Evolutionary conservation across 129 eudicot genomes (phyloP), one percentile per base, ranked within the genome.

Genomic region (Chrysanthemum makinoi): DNA sequence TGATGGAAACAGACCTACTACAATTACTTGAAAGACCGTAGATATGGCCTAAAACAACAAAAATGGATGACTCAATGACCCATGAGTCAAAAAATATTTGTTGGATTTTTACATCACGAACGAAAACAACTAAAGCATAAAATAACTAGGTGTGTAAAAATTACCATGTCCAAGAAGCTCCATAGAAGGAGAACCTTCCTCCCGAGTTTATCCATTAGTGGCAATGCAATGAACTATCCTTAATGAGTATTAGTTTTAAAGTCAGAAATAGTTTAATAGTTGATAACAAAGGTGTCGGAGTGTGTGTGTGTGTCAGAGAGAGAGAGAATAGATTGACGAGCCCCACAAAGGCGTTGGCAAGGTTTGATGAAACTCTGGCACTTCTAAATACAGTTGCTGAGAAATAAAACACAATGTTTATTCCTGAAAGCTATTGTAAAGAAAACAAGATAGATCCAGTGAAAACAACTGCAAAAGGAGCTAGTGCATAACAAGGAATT

Each of bases 361-460:
- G 89, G 82, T 86, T 87, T 76, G 98, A 87, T 10, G 98, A 80
- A 71, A 89, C 90, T 66, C 95, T 22, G 43, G 90, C 95, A 81
- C 92, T 92, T 89, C 93, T n/a, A n/a, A n/a, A n/a, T n/a, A n/a
- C n/a, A n/a, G n/a, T n/a, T n/a, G n/a, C n/a, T n/a, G n/a, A n/a
- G n/a, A n/a, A n/a, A n/a, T n/a, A n/a, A 87, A 89, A 94, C 77
- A 94, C 95, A 87, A 1, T 1, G 24, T 22, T n/a, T n/a, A n/a
- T n/a, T n/a, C 24, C 24, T 22, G n/a, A n/a, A n/a, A n/a, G n/a
- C n/a, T n/a, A n/a, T n/a, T n/a, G n/a, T n/a, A n/a, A n/a, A n/a
- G n/a, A n/a, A n/a, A n/a, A n/a, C n/a, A n/a, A n/a, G n/a, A n/a
- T n/a, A n/a, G n/a, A 22, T 22, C 1, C 24, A 1, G 1, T 22